A percentile compares a stretch with the other conserved stretches of the same genome.
Evolutionary conservation across 495 filamentous ascomycete genomes (phyloP).

Genomic region (Aspergillus funiculosus): DNA sequence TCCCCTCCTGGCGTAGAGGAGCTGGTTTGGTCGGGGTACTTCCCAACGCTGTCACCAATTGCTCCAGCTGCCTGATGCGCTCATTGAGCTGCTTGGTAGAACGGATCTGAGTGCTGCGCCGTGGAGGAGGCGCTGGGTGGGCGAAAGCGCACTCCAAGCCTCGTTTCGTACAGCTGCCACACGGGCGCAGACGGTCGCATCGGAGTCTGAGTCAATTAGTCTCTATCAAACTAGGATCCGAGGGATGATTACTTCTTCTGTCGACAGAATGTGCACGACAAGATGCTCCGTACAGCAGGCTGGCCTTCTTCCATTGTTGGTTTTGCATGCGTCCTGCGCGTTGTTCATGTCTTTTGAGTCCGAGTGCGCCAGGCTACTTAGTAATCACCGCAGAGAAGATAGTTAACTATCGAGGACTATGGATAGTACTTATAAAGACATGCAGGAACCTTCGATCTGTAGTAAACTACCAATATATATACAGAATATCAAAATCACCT

Average conservation of each 20-base stretch:
- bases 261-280: constrained; percentile 10
- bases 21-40: no score
- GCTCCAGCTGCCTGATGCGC: constrained; percentile 4
- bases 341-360: not conserved
- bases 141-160: constrained; percentile 3
- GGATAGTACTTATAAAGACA: no score
- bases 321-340: not conserved
- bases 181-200: constrained; percentile 8
- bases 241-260: constrained; percentile 6
- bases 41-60: constrained; percentile 1
- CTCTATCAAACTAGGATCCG: not conserved
- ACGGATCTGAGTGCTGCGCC: not conserved
- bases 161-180: constrained; percentile 5
- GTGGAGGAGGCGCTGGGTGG: not conserved
- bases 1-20: no score
- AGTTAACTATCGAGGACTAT: no score
- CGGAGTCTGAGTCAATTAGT: not conserved
- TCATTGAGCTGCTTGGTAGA: constrained; percentile 6
- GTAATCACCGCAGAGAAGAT: no score
- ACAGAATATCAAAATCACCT: not conserved
- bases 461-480: not conserved
- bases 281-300: not conserved
- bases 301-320: not conserved
- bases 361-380: not conserved
- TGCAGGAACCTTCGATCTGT: not conserved